Evolutionary conservation across 768 basidiomycete species (phyloP).

Genomic region (Hortiboletus campestris): DNA sequence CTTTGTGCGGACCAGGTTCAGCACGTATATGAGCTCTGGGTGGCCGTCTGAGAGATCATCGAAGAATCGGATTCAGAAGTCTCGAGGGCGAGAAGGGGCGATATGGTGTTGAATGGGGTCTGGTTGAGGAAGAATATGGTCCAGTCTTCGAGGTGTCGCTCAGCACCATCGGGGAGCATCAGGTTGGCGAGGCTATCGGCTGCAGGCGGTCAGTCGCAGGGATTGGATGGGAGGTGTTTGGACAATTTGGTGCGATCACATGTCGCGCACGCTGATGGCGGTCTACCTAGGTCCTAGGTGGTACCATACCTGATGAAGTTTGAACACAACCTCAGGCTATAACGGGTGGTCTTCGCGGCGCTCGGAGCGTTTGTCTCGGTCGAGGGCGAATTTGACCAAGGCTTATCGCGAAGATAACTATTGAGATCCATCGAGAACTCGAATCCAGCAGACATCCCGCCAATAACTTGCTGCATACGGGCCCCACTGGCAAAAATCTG

Average conservation of each 20-base stretch:
- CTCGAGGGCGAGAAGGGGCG: constrained; percentile 75
- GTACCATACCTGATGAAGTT: too few relatives aligned
- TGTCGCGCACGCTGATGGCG: too few relatives aligned
- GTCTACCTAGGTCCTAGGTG: too few relatives aligned
- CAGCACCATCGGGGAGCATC: constrained; percentile 98
- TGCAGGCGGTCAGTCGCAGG: constrained; percentile 2
- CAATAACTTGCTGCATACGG: background rate
- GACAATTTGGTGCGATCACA: too few relatives aligned
- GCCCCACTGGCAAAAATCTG: background rate
- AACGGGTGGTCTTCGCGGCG: background rate
- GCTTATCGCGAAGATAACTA: background rate
- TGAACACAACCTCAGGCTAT: too few relatives aligned
- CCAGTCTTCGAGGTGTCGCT: constrained; percentile 94
- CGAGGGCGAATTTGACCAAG: background rate
- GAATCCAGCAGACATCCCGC: background rate
- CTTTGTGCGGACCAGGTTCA: constrained; percentile 90
- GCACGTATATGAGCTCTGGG: constrained; percentile 74
- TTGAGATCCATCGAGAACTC: background rate
- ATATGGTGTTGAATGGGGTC: constrained; percentile 82
- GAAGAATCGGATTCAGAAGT: constrained; percentile 39
- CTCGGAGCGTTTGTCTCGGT: background rate
- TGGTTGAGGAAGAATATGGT: constrained; percentile 99
- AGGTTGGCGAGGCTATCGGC: constrained; percentile 82
- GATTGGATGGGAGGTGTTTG: background rate
- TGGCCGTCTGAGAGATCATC: constrained; percentile 30